phyloP scores from a whole-genome alignment of 495 filamentous ascomycete genomes.

The Tuber microsphaerosporum region DNA sequence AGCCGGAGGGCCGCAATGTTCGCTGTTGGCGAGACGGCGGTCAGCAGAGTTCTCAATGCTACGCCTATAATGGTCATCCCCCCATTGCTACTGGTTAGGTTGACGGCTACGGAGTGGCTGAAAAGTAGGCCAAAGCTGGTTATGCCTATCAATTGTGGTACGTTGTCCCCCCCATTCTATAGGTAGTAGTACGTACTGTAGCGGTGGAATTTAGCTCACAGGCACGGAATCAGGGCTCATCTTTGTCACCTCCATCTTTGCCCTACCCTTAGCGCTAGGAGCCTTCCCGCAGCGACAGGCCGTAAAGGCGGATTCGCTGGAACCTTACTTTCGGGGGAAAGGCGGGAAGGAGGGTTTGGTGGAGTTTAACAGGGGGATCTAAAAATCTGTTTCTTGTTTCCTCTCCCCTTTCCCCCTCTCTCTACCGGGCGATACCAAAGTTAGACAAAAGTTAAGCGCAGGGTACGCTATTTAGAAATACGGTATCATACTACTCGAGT shows the following conservation, averaged over 20 bases:
- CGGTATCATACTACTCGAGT: background rate
- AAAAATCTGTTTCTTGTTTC: background rate
- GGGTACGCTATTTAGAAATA: background rate
- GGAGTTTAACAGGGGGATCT: slow-evolving; percentile 75
- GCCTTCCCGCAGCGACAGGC: slow-evolving; percentile 87
- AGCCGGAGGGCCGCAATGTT: slow-evolving; percentile 76
- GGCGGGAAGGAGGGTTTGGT: slow-evolving; percentile 71
- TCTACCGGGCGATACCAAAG: background rate
- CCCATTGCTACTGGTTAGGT: slow-evolving; percentile 68
- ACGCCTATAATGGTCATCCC: slow-evolving; percentile 96
- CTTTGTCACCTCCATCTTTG: slow-evolving; percentile 70
- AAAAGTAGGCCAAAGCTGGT: slow-evolving; percentile 62
- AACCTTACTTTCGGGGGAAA: slow-evolving; percentile 71
- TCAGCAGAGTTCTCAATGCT: slow-evolving; percentile 81
- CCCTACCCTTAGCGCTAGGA: slow-evolving; percentile 75
- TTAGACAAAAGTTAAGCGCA: background rate
- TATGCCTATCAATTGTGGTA: slow-evolving; percentile 70
- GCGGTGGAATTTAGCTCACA: slow-evolving; percentile 9
- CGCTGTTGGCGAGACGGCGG: slow-evolving; percentile 84
- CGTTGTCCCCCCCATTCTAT: background rate
- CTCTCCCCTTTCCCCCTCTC: background rate
- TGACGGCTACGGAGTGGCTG: slow-evolving; percentile 73
- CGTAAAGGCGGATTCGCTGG: slow-evolving; percentile 62
- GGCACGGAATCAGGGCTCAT: slow-evolving; percentile 52
- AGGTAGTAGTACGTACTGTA: background rate